Evolutionary conservation across 2,329 filamentous ascomycete genomes (phyloP).

Genomic region (Fusarium neocosmosporiellum): DNA sequence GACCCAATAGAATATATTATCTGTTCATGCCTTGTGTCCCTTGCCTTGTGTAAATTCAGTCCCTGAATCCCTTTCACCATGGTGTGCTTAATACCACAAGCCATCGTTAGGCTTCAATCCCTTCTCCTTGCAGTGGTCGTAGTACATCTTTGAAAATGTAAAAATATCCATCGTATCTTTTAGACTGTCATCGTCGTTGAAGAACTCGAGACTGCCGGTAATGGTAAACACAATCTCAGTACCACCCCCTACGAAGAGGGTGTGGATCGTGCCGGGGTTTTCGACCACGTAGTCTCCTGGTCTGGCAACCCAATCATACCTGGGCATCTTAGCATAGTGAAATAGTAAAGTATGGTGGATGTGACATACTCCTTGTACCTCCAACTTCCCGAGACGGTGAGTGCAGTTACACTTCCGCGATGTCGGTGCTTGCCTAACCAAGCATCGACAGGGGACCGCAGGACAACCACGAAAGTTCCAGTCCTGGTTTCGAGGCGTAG

Average conservation of each 20-base stretch:
- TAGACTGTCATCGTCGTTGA: conserved; percentile 40
- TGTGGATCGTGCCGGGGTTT: conserved; percentile 40
- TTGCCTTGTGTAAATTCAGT: background rate
- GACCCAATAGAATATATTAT: background rate
- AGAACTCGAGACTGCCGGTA: conserved; percentile 41
- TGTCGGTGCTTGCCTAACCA: conserved; percentile 33
- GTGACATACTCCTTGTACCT: conserved; percentile 37
- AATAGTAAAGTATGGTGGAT: background rate
- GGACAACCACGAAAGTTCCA: conserved; percentile 29
- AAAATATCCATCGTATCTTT: conserved; percentile 39
- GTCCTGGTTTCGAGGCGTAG: conserved; percentile 34
- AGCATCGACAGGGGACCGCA: conserved; percentile 28
- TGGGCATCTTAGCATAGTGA: conserved; percentile 15
- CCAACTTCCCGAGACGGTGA: conserved; percentile 40
- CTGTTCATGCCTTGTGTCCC: background rate
- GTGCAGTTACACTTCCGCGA: conserved; percentile 30
- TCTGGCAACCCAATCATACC: conserved; percentile 41
- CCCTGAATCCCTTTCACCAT: background rate
- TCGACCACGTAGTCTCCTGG: conserved; percentile 42
- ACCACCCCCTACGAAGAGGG: conserved; percentile 35
- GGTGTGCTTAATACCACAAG: conserved; percentile 16
- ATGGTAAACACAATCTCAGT: conserved; percentile 42
- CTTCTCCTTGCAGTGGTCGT: conserved; percentile 29
- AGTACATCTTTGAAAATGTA: conserved; percentile 37
- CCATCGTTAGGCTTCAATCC: conserved; percentile 30